A percentile compares a stretch with the other conserved stretches of the same genome.
phyloP scores from a whole-genome alignment of 2,329 filamentous ascomycete genomes.

The Trichoderma sp. region DNA sequence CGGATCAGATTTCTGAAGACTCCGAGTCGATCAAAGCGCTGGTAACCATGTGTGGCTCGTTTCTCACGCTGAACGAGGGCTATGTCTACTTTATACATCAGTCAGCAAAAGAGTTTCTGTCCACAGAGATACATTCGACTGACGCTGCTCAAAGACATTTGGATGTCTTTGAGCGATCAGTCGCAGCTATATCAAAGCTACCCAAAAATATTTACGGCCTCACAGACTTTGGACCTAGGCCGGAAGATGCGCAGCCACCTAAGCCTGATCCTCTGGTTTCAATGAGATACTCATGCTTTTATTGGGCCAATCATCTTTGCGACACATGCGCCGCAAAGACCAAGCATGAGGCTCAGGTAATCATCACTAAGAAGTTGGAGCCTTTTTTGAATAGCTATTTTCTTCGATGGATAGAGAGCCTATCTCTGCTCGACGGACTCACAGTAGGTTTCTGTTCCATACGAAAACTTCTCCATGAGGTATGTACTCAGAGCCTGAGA shows the following conservation, averaged over 20 bases:
- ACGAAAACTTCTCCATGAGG: constrained; percentile 21
- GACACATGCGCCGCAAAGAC: background rate
- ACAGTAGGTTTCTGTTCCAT: constrained; percentile 24
- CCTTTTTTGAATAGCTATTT: constrained; percentile 30
- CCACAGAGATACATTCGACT: constrained; percentile 33
- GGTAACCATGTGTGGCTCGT: constrained; percentile 42
- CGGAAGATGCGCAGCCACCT: constrained; percentile 29
- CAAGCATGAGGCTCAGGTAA: background rate
- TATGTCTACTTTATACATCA: constrained; percentile 48
- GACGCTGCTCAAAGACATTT: constrained; percentile 36
- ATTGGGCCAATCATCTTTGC: constrained; percentile 43
- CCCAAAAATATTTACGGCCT: constrained; percentile 45
- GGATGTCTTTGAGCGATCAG: constrained; percentile 42
- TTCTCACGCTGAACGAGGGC: constrained; percentile 40
- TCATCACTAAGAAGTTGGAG: background rate
- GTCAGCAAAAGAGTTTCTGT: constrained; percentile 48
- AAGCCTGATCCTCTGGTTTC: constrained; percentile 32
- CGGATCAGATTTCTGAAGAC: background rate
- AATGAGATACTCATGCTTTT: constrained; percentile 36
- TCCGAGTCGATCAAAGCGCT: background rate
- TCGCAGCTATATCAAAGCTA: constrained; percentile 41
- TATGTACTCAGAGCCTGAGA: background rate
- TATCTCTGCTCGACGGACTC: constrained; percentile 29
- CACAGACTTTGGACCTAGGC: constrained; percentile 33
- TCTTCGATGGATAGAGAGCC: constrained; percentile 32